Evolutionary conservation across 306 rosid genomes (phyloP).

Genomic region (Medicago lupulina): DNA sequence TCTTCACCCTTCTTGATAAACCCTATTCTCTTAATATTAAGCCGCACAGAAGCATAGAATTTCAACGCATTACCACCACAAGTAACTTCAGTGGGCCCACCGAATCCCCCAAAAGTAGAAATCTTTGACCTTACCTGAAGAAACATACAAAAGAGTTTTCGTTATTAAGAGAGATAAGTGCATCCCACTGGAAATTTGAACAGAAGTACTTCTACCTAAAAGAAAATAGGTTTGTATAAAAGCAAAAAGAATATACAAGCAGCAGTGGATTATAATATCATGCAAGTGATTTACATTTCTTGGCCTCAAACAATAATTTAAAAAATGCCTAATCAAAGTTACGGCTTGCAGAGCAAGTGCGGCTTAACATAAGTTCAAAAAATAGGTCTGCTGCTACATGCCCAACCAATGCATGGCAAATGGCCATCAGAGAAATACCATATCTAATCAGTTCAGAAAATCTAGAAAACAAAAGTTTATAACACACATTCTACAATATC

Average conservation of each 20-base stretch:
- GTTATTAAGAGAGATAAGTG: constrained; percentile 15
- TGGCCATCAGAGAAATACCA: constrained; percentile 4
- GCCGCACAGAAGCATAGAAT: constrained; percentile 92
- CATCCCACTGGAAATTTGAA: constrained; percentile 22
- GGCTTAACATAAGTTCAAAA: constrained; percentile 13
- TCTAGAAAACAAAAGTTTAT: constrained; percentile 7
- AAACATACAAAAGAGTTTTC: constrained; percentile 26
- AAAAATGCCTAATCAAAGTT: constrained; percentile 17
- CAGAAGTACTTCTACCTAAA: constrained; percentile 8
- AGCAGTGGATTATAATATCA: neutral
- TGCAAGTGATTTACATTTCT: constrained; percentile 6
- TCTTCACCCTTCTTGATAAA: constrained; percentile 85
- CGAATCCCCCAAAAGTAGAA: constrained; percentile 90
- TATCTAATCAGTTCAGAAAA: constrained; percentile 23
- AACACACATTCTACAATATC: neutral
- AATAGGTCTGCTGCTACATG: constrained; percentile 1
- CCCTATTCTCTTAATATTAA: constrained; percentile 72
- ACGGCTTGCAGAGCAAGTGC: constrained; percentile 2
- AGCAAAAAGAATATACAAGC: neutral
- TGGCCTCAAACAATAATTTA: neutral
- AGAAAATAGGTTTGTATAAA: neutral
- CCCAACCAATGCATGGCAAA: neutral
- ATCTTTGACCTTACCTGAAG: constrained; percentile 82
- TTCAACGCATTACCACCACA: constrained; percentile 96
- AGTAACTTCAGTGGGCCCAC: constrained; percentile 84